Conservation (phyloP, 306 rosid genomes). For the Ceratonia siliqua region DNA sequence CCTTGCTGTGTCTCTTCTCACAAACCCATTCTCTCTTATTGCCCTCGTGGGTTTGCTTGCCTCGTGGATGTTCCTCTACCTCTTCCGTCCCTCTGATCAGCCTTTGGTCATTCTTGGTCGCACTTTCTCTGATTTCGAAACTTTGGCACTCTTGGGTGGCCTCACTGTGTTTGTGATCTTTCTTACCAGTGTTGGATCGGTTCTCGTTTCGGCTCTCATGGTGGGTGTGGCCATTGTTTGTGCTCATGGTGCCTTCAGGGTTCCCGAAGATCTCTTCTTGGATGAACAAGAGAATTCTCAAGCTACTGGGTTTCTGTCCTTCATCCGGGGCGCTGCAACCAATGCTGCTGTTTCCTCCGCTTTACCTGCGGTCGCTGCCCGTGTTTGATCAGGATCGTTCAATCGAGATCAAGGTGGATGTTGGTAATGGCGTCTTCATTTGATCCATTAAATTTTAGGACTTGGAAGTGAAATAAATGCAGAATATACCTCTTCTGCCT, state of each 20-base stretch:
- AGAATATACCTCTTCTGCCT: not conserved
- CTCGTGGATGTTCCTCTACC: constrained; percentile 72
- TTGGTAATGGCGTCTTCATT: constrained; percentile 21
- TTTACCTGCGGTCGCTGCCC: constrained; percentile 40
- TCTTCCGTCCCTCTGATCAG: constrained; percentile 73
- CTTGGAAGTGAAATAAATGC: constrained; percentile 16
- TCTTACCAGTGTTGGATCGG: constrained; percentile 70
- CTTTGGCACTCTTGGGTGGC: constrained; percentile 46
- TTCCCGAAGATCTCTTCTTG: constrained; percentile 70
- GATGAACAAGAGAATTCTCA: constrained; percentile 54
- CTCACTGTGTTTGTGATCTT: constrained; percentile 58
- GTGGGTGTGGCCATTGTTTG: constrained; percentile 53
- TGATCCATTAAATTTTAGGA: constrained; percentile 26
- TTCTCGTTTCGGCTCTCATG: constrained; percentile 57
- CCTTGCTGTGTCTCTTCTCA: constrained; percentile 55
- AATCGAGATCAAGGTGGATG: not conserved
- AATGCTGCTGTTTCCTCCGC: constrained; percentile 50
- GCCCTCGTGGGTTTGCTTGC: constrained; percentile 58
- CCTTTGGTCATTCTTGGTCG: constrained; percentile 68
- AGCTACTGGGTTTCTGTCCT: constrained; percentile 52
- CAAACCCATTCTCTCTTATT: constrained; percentile 59
- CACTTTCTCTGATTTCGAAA: constrained; percentile 53
- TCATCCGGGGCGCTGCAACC: constrained; percentile 55
- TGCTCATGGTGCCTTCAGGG: constrained; percentile 66
- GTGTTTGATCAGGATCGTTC: constrained; percentile 39